phyloP scores from a whole-genome alignment of 2,329 filamentous ascomycete species.

The Penicillium brasilianum region DNA sequence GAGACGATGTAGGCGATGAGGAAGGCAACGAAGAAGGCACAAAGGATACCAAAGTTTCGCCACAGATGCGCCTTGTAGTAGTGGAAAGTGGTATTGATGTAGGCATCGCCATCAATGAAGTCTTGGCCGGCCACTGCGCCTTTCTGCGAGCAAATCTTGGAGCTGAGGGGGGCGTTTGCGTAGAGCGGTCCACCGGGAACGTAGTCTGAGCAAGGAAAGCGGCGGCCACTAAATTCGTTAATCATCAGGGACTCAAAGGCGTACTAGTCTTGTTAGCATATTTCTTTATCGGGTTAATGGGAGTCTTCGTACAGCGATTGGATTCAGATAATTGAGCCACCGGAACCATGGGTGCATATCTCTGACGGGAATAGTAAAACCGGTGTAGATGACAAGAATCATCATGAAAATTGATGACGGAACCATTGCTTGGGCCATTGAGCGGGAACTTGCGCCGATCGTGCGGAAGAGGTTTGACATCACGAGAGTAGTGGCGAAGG shows the following conservation, averaged over 20 bases:
- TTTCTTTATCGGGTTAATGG: not conserved
- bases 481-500: slow-evolving; percentile 71
- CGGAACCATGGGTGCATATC: slow-evolving; percentile 80
- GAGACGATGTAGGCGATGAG: slow-evolving; percentile 64
- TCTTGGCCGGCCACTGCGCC: slow-evolving; percentile 61
- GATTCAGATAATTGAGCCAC: slow-evolving; percentile 83
- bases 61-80: slow-evolving; percentile 67
- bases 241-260: slow-evolving; percentile 81
- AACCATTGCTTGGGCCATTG: slow-evolving; percentile 62
- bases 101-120: slow-evolving; percentile 64
- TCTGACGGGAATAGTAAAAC: slow-evolving; percentile 51
- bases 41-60: slow-evolving; percentile 70
- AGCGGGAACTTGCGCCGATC: slow-evolving; percentile 75
- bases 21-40: slow-evolving; percentile 66
- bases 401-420: slow-evolving; percentile 58
- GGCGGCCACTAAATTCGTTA: slow-evolving; percentile 75
- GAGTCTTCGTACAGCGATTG: slow-evolving; percentile 59
- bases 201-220: slow-evolving; percentile 59
- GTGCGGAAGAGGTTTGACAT: slow-evolving; percentile 89
- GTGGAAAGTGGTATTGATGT: slow-evolving; percentile 58
- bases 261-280: slow-evolving; percentile 53
- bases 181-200: slow-evolving; percentile 53
- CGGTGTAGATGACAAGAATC: slow-evolving; percentile 54
- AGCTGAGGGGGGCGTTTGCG: slow-evolving; percentile 37
- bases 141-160: slow-evolving; percentile 62